phyloP scores from a whole-genome alignment of 352 stramenopile genomes.

The Pythium dissotocum region DNA sequence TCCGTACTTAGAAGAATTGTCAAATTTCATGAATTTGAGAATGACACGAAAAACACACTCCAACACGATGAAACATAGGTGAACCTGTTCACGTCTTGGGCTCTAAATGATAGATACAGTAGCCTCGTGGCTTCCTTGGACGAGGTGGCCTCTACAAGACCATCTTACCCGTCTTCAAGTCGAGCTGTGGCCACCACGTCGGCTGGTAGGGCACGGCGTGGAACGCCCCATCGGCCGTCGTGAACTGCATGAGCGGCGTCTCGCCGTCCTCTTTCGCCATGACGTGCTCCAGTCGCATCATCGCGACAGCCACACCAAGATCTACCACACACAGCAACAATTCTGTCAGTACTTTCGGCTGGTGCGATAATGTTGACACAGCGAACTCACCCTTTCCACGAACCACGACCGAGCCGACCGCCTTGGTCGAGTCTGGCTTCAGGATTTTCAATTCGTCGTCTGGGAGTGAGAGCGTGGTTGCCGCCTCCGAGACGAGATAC shows the following conservation, averaged over 20 bases:
- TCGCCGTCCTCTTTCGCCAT: constrained; percentile 45
- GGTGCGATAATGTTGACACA: not conserved
- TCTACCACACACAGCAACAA: constrained; percentile 16
- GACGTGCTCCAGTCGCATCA: constrained; percentile 79
- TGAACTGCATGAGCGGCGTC: constrained; percentile 54
- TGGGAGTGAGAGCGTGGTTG: constrained; percentile 17
- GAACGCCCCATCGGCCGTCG: constrained; percentile 65
- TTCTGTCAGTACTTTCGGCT: not conserved
- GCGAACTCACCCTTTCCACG: constrained; percentile 35
- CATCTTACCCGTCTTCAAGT: constrained; percentile 78
- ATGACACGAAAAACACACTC: not conserved
- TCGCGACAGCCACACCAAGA: constrained; percentile 59
- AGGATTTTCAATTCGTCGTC: constrained; percentile 54
- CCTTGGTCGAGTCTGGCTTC: constrained; percentile 53
- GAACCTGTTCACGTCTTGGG: not conserved
- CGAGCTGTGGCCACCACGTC: constrained; percentile 72
- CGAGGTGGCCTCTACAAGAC: constrained; percentile 34
- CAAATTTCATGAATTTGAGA: constrained; percentile 6
- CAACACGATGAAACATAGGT: not conserved
- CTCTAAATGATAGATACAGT: not conserved
- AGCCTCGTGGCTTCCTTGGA: not conserved
- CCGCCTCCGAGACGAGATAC: constrained; percentile 41
- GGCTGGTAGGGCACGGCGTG: constrained; percentile 73
- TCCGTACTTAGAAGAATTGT: constrained; percentile 17
- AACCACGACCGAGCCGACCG: constrained; percentile 54